phyloP scores from a whole-genome alignment of 257 asterid genomes.

The Solanum piurae region DNA sequence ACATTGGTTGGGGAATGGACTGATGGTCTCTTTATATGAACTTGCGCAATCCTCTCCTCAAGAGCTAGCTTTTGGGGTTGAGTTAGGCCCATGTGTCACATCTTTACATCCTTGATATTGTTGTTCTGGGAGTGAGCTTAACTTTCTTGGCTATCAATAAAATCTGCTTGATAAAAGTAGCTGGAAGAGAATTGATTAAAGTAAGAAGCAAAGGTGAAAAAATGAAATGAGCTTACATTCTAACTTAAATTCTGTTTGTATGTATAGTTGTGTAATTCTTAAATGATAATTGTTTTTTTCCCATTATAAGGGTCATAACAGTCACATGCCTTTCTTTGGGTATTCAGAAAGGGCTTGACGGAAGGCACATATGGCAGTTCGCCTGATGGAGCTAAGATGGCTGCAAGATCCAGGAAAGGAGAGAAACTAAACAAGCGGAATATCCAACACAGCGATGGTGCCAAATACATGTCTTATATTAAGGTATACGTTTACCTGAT shows the following conservation, averaged over 20 bases:
- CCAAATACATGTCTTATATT: slow-evolving; percentile 89
- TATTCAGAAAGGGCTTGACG: slow-evolving; percentile 44
- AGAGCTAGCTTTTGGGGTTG: no score
- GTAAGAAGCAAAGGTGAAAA: background rate
- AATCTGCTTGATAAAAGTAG: background rate
- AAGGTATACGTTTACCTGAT: slow-evolving; percentile 40
- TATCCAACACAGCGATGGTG: slow-evolving; percentile 61
- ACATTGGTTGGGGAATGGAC: no score
- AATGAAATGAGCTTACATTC: background rate
- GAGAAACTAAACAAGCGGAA: slow-evolving; percentile 53
- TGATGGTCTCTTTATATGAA: no score
- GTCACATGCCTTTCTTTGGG: slow-evolving; percentile 10
- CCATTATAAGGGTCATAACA: background rate
- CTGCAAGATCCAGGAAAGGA: slow-evolving; percentile 26
- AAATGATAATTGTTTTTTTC: background rate
- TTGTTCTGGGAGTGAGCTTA: background rate
- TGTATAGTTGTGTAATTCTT: background rate
- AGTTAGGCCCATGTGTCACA: no score
- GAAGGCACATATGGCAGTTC: slow-evolving; percentile 31
- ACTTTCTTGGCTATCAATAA: background rate
- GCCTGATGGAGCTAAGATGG: slow-evolving; percentile 37
- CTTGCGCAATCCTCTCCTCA: no score
- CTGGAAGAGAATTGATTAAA: background rate
- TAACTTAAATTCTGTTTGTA: background rate
- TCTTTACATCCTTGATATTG: background rate